A percentile compares a stretch with the other conserved stretches of the same genome.
phyloP scores from a whole-genome alignment of 2,329 filamentous ascomycete species.

The Stemphylium beticola region DNA sequence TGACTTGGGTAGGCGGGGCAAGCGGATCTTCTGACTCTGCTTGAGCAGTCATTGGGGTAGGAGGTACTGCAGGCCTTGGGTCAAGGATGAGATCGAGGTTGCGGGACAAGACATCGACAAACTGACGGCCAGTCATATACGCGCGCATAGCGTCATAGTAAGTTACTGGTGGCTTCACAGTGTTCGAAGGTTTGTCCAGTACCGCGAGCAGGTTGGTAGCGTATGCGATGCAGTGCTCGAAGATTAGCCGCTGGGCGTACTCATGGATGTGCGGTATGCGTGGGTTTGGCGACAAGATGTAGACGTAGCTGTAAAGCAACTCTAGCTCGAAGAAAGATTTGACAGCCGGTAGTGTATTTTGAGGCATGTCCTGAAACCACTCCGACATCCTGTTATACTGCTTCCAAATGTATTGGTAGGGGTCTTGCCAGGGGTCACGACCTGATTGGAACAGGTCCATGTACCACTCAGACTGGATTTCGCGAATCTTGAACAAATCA shows the following conservation, averaged over 20 bases:
- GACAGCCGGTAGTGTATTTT: constrained; percentile 67
- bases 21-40: constrained; percentile 46
- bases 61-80: constrained; percentile 51
- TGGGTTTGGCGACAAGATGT: constrained; percentile 82
- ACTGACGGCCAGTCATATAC: constrained; percentile 69
- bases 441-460: constrained; percentile 85
- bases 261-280: constrained; percentile 74
- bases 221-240: constrained; percentile 86
- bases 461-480: constrained; percentile 87
- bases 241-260: constrained; percentile 80
- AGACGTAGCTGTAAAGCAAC: constrained; percentile 86
- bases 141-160: constrained; percentile 87
- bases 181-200: constrained; percentile 58
- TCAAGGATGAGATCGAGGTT: constrained; percentile 56
- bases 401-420: constrained; percentile 75
- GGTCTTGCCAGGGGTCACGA: constrained; percentile 69
- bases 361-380: constrained; percentile 81
- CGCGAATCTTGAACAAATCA: constrained; percentile 81
- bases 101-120: constrained; percentile 63
- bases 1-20: constrained; percentile 35
- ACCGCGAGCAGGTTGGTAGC: constrained; percentile 75
- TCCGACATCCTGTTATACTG: constrained; percentile 77
- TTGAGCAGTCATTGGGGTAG: constrained; percentile 38
- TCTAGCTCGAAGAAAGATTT: constrained; percentile 85
- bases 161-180: constrained; percentile 72